Base-by-base conservation (phyloP, 768 basidiomycete species). In the Xanthoconium stramineum region DNA sequence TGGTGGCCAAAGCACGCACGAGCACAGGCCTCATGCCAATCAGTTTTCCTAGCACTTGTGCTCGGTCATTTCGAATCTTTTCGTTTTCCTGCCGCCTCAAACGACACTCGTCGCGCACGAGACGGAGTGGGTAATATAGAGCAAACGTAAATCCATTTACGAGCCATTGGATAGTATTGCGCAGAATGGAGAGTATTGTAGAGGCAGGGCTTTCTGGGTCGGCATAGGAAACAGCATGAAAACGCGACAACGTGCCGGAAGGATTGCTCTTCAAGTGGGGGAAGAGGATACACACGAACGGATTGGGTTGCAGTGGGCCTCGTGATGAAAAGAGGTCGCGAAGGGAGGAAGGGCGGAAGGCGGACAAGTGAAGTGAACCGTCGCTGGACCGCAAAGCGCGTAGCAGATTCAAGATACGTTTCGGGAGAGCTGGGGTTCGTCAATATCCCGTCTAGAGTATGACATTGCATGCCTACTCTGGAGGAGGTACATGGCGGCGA, bases 21-120 rank as follows among this genome's bases (percentile, higher is more conserved):
- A 86, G 70, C 8, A 67, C 53, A 10, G 77, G 76, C 20, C 88
- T 79, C 64, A 83, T 74, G 40, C 74, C 76, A 1, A 84, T 75
- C 7, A 94, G 77, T 3, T 71, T 68, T 1, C 92, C 92, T 5
- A 94, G 78, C 8, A 77, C 72, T 60, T 85, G 77, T 0, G 91
- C 91, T 5, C 83, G 78, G 60, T 83, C 78, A 61, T 94, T 81
- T 13, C 91, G 80, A 3, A 89, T 75, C 29, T 69, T 78, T 56
- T 88, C 81, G 15, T 94, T 76, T 45, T 79, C 76, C 43, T 73
- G 74, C 15, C 83, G 80, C 58, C 86, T 88, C 54, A 79, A 71
- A 24, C 69, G 71, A 64, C 88, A 88, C 69, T 94, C 92, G 53
- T 88, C 83, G 17, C 80, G 75, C 2, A 83, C 75, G 28, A 91